Base-by-base conservation (phyloP, 1,284 basidiomycete genomes). In the Paramarasmius palmivorus region DNA sequence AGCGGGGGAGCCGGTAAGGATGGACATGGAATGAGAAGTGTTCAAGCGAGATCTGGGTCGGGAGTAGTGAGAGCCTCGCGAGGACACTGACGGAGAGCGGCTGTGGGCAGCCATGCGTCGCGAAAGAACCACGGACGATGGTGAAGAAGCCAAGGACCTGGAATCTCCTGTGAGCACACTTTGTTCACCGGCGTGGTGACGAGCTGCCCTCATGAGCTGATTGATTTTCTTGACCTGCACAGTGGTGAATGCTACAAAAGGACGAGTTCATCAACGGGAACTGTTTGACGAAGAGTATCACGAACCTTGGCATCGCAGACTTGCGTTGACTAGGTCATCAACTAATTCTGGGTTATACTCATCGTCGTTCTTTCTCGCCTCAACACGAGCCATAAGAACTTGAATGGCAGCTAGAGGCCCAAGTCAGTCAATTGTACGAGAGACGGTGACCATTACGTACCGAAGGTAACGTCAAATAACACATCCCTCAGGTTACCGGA, bases 221-320 rank as follows among this genome's bases (percentile, higher is more conserved):
- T 4, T 38, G 26, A 32, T 39, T 8, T 29, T 50, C 36, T 29
- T 37, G 26, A 76, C 66, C 62, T 89, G 86, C 52, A 84, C 82
- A 29, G 73, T 62, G 14, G 84, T 85, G 65, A 88, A 87, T 9
- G 80, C 86, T 86, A 61, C 52, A 47, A 59, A 52, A 54, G 50
- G 17, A 45, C 39, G 51, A n/a, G n/a, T n/a, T n/a, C n/a, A n/a
- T n/a, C n/a, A n/a, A n/a, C n/a, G n/a, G n/a, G n/a, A n/a, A n/a
- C n/a, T n/a, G n/a, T n/a, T n/a, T n/a, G n/a, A n/a, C n/a, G n/a
- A n/a, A n/a, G n/a, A n/a, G n/a, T 20, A 1, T 48, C 40, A 58
- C 66, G 12, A 57, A 88, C 87, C 83, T 67, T 75, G 76, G 65
- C 85, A 88, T 20, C 73, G 68, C 54, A 82, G 61, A 7, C 79